Conservation (phyloP, 2,329 filamentous ascomycete genomes). For the Macrophomina phaseolina region DNA sequence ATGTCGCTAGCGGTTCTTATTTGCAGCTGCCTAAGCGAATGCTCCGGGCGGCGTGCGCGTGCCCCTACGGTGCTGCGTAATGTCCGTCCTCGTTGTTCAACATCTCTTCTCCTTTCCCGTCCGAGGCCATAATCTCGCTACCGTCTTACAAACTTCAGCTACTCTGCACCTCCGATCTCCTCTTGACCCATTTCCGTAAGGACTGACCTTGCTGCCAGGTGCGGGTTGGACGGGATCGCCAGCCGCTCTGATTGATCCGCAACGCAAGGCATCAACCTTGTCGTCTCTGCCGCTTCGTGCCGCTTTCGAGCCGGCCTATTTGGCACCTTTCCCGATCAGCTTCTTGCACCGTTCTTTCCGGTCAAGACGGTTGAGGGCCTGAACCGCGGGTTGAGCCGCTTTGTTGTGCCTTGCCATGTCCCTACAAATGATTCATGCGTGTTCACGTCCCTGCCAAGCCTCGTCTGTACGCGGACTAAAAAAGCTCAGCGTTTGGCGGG, state of each 20-base stretch:
- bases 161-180: background rate
- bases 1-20: constrained; percentile 1
- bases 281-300: constrained; percentile 11
- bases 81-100: no score
- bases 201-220: background rate
- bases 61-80: no score
- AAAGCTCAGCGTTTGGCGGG: background rate
- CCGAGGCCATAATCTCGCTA: background rate
- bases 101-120: background rate
- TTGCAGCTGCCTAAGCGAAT: background rate
- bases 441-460: background rate
- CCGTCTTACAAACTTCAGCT: constrained; percentile 12
- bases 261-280: constrained; percentile 2
- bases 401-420: background rate
- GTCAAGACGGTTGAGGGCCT: background rate
- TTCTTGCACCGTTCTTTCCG: background rate
- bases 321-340: constrained; percentile 18
- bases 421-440: background rate
- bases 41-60: no score
- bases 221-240: background rate
- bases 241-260: constrained; percentile 11
- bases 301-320: background rate
- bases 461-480: background rate
- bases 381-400: constrained; percentile 1
- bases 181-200: constrained; percentile 1